Conservation (phyloP, 169 alveolate genomes). For the Cryptosporidium canis region DNA sequence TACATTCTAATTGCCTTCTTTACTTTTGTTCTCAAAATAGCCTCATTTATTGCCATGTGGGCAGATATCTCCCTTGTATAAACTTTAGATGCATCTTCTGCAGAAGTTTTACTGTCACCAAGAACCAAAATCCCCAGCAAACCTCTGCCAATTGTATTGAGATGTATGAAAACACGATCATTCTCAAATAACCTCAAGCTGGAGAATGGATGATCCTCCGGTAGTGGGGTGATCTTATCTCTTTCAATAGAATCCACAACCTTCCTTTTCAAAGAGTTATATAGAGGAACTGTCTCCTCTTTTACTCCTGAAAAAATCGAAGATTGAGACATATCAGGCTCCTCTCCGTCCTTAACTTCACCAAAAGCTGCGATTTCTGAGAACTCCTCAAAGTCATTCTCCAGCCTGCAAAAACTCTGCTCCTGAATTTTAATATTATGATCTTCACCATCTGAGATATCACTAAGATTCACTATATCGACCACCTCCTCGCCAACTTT, state of each 20-base stretch:
- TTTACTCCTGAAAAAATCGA: background rate
- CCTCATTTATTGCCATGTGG: constrained; percentile 69
- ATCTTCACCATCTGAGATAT: constrained; percentile 22
- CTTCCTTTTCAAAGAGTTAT: constrained; percentile 47
- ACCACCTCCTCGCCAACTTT: constrained; percentile 51
- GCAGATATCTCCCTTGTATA: constrained; percentile 71
- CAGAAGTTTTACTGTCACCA: constrained; percentile 40
- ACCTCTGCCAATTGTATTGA: constrained; percentile 54
- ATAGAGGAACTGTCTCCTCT: constrained; percentile 32
- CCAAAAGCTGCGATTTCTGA: constrained; percentile 40
- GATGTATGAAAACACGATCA: constrained; percentile 46
- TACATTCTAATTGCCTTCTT: constrained; percentile 49
- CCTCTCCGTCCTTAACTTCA: background rate
- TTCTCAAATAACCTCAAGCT: constrained; percentile 42
- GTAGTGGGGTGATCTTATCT: constrained; percentile 5
- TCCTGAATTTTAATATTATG: constrained; percentile 8
- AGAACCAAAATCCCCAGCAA: constrained; percentile 50
- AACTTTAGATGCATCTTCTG: constrained; percentile 62
- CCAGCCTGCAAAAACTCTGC: constrained; percentile 7
- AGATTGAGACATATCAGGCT: background rate
- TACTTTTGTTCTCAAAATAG: constrained; percentile 53
- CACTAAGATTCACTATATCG: background rate
- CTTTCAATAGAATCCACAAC: constrained; percentile 68
- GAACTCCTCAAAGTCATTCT: constrained; percentile 34
- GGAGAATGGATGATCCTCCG: constrained; percentile 61